phyloP scores from a whole-genome alignment of 1,139 yeast species.

The Pichia sp. region DNA sequence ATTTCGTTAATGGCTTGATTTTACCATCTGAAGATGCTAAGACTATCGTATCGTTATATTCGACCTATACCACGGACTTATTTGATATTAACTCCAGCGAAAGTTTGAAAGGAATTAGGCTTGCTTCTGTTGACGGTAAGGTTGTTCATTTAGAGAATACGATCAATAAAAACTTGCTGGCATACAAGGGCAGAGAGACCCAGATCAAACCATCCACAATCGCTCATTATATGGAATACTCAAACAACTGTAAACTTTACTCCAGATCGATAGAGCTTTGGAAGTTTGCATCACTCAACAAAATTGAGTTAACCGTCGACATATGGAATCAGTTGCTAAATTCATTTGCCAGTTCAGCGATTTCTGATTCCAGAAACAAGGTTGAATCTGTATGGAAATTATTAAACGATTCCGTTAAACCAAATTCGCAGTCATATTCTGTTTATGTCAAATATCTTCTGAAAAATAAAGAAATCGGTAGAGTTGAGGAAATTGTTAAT shows the following conservation, averaged over 20 bases:
- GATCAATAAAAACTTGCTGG: slow-evolving; percentile 15
- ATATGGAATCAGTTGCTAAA: slow-evolving; percentile 45
- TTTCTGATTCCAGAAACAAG: slow-evolving; percentile 28
- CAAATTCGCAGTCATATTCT: slow-evolving; percentile 37
- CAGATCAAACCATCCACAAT: slow-evolving; percentile 16
- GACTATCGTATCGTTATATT: slow-evolving; percentile 11
- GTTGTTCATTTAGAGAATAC: slow-evolving; percentile 16
- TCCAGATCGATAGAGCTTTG: slow-evolving; percentile 23
- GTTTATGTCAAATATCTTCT: slow-evolving; percentile 36
- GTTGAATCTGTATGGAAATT: slow-evolving; percentile 37
- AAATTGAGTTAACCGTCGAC: slow-evolving; percentile 25
- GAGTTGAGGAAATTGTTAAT: slow-evolving; percentile 33
- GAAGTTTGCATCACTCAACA: slow-evolving; percentile 18
- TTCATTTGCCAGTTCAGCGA: slow-evolving; percentile 35
- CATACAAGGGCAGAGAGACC: slow-evolving; percentile 12
- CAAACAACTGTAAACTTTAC: slow-evolving; percentile 14
- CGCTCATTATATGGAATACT: slow-evolving; percentile 16
- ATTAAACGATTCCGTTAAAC: slow-evolving; percentile 27
- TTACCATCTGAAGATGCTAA: slow-evolving; percentile 24
- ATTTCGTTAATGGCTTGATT: slow-evolving; percentile 38
- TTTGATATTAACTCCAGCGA: slow-evolving; percentile 22
- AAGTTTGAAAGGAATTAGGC: slow-evolving; percentile 17
- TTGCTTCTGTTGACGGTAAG: slow-evolving; percentile 19
- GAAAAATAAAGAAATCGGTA: slow-evolving; percentile 28
- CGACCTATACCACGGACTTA: slow-evolving; percentile 13